These are phyloP conservation scores for Eimeria acervulina DNA, from an alignment of 169 alveolate species.

Conservation along the genomic window DNA sequence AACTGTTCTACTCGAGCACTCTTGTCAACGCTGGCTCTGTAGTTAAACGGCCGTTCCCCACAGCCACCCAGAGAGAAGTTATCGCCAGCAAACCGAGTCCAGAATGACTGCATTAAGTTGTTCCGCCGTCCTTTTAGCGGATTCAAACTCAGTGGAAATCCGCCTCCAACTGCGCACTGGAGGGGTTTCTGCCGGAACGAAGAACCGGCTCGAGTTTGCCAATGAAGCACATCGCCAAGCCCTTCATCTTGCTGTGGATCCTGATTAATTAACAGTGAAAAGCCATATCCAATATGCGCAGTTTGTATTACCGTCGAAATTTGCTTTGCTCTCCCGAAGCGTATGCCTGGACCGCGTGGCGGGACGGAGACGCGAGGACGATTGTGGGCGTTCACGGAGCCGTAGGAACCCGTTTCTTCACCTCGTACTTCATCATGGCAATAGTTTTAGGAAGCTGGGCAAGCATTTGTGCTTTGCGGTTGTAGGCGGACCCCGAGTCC, in stretches of 20 bases:
- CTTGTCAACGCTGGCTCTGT: background rate
- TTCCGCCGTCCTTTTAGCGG: background rate
- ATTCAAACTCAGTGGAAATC: background rate
- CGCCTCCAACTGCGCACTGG: background rate
- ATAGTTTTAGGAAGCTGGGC: too few relatives aligned
- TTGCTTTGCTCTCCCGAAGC: background rate
- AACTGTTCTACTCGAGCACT: constrained; percentile 27
- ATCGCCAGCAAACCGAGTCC: background rate
- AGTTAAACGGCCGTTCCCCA: background rate
- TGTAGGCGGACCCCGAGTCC: background rate
- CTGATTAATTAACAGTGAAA: background rate
- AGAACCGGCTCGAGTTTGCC: background rate
- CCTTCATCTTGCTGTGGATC: background rate
- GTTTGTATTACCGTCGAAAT: background rate
- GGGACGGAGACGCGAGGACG: background rate
- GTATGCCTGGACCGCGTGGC: background rate
- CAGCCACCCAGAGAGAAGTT: background rate
- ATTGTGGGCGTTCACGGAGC: background rate
- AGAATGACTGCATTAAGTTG: background rate
- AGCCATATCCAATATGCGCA: background rate
- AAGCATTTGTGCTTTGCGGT: background rate
- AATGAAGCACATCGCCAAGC: background rate
- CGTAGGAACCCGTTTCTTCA: background rate
- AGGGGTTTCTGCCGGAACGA: background rate
- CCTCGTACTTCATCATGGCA: background rate